Conservation (phyloP, 208 protist genomes). For the Wallacemonas sp. region DNA sequence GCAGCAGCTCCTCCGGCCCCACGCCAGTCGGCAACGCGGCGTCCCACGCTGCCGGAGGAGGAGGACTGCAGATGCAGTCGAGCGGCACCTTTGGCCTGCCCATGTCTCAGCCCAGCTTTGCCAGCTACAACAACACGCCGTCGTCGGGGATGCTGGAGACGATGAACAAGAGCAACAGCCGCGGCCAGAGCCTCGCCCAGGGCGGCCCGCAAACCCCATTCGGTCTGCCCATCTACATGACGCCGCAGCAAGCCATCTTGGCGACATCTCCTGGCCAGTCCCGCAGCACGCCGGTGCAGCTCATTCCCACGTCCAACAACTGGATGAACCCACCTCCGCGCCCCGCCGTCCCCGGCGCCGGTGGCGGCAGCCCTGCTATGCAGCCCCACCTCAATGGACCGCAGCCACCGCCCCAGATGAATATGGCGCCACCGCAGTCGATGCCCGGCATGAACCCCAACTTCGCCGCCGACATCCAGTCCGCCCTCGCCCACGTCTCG, state of each 20-base stretch:
- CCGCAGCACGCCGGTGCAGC: too few species aligned
- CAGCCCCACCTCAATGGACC: neutral
- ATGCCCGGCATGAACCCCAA: neutral
- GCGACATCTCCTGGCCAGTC: neutral
- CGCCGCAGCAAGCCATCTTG: neutral
- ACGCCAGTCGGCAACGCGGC: too few species aligned
- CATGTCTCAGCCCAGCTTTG: neutral
- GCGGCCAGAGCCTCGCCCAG: neutral
- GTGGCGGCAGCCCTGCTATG: neutral
- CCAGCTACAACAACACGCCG: neutral
- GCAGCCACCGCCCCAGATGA: too few species aligned
- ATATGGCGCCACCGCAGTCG: neutral
- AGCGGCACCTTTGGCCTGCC: too few species aligned
- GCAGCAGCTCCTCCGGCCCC: neutral
- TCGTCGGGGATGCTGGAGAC: neutral
- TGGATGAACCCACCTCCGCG: neutral
- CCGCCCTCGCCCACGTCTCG: conserved; percentile 1
- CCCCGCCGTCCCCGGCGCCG: too few species aligned
- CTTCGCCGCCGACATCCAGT: conserved; percentile 2
- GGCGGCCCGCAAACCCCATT: too few species aligned
- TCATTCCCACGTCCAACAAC: too few species aligned
- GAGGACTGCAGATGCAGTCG: too few species aligned
- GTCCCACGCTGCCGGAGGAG: too few species aligned
- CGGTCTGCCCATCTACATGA: neutral
- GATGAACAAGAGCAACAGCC: neutral